Percentiles rank a stretch among this genome's conserved stretches.
These are phyloP conservation scores for Sporobolomyces phaffii DNA, from an alignment of 768 basidiomycete species.

Conservation along the genomic window DNA sequence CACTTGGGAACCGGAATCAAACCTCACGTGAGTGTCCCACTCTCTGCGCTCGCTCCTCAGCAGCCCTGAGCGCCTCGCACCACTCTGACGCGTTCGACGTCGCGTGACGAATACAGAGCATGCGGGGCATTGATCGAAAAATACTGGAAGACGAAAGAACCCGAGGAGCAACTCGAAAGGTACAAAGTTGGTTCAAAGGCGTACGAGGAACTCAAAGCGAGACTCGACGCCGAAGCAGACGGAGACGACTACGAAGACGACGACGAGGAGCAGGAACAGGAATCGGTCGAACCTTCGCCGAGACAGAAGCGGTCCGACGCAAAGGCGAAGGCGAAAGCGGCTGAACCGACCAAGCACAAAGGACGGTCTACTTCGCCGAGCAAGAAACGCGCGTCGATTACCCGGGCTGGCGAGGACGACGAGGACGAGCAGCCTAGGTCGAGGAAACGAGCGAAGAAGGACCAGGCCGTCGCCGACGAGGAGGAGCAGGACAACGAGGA, in stretches of 20 bases:
- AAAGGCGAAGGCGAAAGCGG: neutral
- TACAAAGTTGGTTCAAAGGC: neutral
- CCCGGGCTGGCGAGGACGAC: neutral
- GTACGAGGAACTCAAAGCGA: conserved; percentile 2
- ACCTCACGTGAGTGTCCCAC: neutral
- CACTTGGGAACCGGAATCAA: conserved; percentile 14
- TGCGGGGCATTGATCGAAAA: neutral
- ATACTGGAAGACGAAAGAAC: neutral
- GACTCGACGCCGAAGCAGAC: neutral
- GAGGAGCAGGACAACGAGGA: neutral
- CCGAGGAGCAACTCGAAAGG: conserved; percentile 6
- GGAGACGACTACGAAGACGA: neutral
- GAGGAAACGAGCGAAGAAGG: neutral
- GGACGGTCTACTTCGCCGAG: neutral
- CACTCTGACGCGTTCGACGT: neutral
- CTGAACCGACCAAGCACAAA: neutral
- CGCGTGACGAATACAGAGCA: neutral
- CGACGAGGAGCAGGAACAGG: neutral
- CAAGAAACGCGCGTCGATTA: neutral
- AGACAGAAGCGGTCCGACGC: neutral
- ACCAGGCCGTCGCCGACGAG: neutral
- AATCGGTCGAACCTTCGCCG: neutral
- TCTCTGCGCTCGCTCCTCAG: neutral
- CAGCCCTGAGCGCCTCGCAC: neutral
- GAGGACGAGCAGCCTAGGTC: neutral